Evolutionary conservation across 306 rosid genomes (phyloP), one percentile per base, ranked within the genome.

Genomic region (Myrica gale): DNA sequence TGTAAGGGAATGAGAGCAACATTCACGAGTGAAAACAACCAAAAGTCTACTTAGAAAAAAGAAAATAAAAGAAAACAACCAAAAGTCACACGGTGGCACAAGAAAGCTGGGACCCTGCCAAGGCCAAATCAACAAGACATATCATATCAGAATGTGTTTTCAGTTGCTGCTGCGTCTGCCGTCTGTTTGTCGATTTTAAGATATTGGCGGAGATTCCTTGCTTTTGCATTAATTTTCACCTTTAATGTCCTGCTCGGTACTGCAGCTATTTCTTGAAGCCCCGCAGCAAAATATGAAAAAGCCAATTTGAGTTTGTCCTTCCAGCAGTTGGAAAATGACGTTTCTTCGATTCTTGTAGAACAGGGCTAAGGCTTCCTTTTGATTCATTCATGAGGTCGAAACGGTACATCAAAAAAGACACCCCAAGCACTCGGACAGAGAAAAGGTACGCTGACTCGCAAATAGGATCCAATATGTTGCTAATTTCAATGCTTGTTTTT

Each of bases 131-230:
- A 48, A 70, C 71, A 19, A 66, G 77, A 72, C 84, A 72, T 73
- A 66, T 79, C 86, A 69, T 37, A 76, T 32, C 37, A 32, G 37
- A 62, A n/a, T 52, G 73, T 60, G 77, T 71, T 68, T 81, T 81
- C 81, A 66, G 69, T 78, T 66, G 60, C 58, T 54, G 52, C 67
- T 54, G 52, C 67, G 78, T 65, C 73, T 43, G 69, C 23, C 67
- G 78, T 65, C 73, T 43, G 69, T 39, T 63, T 69, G 79, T 77
- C 67, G 39, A 56, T 60, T 76, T 76, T 73, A 76, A 76, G 87
- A 83, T 76, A 8, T 71, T 68, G 87, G 69, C 76, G 67, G 63
- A 60, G 70, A 79, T 57, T 54, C 42, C 37, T 68, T 39, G 58
- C 32, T 42, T 23, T 68, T 39, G 32, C 32, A 26, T 26, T 26